Base-by-base conservation (phyloP, 495 filamentous ascomycete genomes). In the Hyaloscypha variabilis region DNA sequence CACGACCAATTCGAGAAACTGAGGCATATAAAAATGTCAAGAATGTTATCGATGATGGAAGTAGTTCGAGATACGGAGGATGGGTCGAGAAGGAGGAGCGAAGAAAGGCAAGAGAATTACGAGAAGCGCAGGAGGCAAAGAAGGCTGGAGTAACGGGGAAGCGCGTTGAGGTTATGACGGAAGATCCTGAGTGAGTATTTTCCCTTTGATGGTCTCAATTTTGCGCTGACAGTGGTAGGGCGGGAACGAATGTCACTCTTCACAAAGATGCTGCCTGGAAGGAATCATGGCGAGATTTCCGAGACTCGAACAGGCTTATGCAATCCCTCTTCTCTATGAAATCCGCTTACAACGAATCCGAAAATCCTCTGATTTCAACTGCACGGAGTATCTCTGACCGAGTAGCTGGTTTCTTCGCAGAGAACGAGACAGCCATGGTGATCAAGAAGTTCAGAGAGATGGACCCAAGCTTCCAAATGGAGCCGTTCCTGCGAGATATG, bases 361-460 rank as follows among this genome's bases (percentile, higher is more conserved):
- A 98, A 74, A 97, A 99, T 76, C 96, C 95, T 1, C 81, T 99
- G 23, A 93, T 99, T 73, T 90, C 87, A 52, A 97, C 93, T 6
- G 95, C 94, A 2, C 90, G 95, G 69, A 93, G 90, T 77, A 96
- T 99, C 66, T 91, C 93, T 13, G 95, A 99, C 76, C 86, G 91
- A 50, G 84, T 99, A 30, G 92, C 91, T 56, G 93, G 96, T 28
- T 98, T 97, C 78, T 99, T 99, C 68, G 95, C 95, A 39, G 95
- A 98, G 75, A 99, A 97, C 76, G 95, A 99, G 77, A 97, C 95
- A 13, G 95, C 95, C 19, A 88, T 84, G 82, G 95, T 99, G 3
- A 94, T 99, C 81, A 97, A 96, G 80, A 96, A 93, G 76, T 94
- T 99, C 80, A 87, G 93, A n/a, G 87, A 92, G 66, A 96, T 98